Percentiles rank a stretch among this genome's conserved stretches.
Evolutionary conservation across 108 stramenopile species (phyloP).

Genomic region (Schizochytrium sp.): DNA sequence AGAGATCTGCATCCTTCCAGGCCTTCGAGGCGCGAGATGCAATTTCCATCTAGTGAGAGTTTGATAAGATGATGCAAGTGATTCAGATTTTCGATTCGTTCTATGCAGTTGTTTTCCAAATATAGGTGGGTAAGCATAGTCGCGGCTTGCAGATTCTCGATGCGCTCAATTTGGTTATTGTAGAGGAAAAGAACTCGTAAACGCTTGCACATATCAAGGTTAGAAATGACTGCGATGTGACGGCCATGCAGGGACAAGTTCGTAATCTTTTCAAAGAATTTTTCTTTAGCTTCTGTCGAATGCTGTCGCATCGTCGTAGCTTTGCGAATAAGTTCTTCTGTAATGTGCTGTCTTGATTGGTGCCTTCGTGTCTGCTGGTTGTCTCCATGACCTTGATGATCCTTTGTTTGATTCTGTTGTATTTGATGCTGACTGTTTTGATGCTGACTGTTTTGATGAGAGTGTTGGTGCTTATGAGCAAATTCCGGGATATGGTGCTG

Average conservation of each 20-base stretch:
- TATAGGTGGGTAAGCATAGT: constrained; percentile 21
- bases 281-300: background rate
- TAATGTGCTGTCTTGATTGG: constrained; percentile 18
- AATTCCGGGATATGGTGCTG: too few relatives aligned
- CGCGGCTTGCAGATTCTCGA: constrained; percentile 33
- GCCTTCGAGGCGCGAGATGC: constrained; percentile 21
- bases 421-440: too few relatives aligned
- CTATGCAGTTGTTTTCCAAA: constrained; percentile 19
- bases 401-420: too few relatives aligned
- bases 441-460: too few relatives aligned
- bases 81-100: background rate
- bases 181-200: constrained; percentile 33
- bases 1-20: constrained; percentile 35
- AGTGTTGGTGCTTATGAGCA: too few relatives aligned
- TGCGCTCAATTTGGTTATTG: background rate
- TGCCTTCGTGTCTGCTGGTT: too few relatives aligned
- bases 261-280: constrained; percentile 51
- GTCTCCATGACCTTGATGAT: too few relatives aligned
- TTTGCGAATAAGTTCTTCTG: constrained; percentile 54
- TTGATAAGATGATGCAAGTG: background rate
- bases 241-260: constrained; percentile 49
- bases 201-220: constrained; percentile 3
- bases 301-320: constrained; percentile 47
- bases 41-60: constrained; percentile 47
- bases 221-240: background rate